Conservation (phyloP, 179 eudicot species). For the Corrigiola litoralis region DNA sequence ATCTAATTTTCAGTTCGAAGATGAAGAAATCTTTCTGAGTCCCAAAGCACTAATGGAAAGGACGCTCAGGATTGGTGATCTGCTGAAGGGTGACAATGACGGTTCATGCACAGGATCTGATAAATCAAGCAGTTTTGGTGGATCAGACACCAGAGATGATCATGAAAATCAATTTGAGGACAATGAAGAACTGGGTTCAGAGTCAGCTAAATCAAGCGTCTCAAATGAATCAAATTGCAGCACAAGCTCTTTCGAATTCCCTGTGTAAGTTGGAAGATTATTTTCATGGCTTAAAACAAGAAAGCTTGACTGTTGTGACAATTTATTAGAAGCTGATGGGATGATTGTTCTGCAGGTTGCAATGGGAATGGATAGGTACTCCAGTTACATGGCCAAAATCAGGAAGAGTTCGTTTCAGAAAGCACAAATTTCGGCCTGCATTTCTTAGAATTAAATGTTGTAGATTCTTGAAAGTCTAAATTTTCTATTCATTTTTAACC, state of each 20-base stretch:
- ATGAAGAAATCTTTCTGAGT: constrained; percentile 21
- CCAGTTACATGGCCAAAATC: constrained; percentile 58
- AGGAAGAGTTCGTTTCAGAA: constrained; percentile 24
- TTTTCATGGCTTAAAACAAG: neutral
- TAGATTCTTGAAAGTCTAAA: constrained; percentile 22
- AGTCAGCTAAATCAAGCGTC: constrained; percentile 32
- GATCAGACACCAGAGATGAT: constrained; percentile 11
- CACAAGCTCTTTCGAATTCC: constrained; percentile 61
- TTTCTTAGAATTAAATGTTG: constrained; percentile 44
- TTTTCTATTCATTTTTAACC: neutral
- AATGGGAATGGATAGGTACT: constrained; percentile 51
- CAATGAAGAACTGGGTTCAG: constrained; percentile 17
- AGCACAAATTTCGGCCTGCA: constrained; percentile 28
- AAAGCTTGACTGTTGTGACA: neutral
- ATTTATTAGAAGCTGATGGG: neutral
- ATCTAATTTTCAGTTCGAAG: constrained; percentile 14
- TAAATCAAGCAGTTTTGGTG: constrained; percentile 24
- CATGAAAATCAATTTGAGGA: constrained; percentile 17
- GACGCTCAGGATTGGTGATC: constrained; percentile 21
- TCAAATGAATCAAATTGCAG: constrained; percentile 44
- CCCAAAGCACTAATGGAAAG: constrained; percentile 25
- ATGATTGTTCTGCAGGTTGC: constrained; percentile 37
- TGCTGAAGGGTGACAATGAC: constrained; percentile 16
- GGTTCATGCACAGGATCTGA: constrained; percentile 26
- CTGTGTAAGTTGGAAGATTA: constrained; percentile 40